Evolutionary conservation across 2,329 filamentous ascomycete species (phyloP), one percentile per base, ranked within the genome.

Genomic region (Botrytis pseudocinerea): DNA sequence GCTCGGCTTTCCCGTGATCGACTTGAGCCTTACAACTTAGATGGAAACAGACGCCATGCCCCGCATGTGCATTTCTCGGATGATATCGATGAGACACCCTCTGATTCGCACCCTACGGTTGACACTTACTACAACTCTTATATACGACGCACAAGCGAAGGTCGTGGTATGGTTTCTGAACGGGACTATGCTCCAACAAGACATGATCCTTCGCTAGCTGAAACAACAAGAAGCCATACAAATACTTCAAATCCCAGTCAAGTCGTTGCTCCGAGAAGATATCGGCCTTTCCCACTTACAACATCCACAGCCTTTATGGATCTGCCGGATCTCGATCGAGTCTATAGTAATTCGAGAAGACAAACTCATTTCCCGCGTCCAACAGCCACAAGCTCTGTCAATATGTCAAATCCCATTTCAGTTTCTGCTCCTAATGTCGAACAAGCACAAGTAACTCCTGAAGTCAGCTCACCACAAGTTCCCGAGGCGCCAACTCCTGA

Each of bases 391-490:
- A 57, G 51, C 12, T 16, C n/a, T 28, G 0, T 57, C 28, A 35
- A 35, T 5, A 2, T 32, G 7, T 2, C 18, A 3, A 16, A 35
- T 59, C 2, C 5, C 4, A 25, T 5, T n/a, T 1, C 32, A 16
- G 22, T 25, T 2, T 25, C 32, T n/a, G 3, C 38, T 20, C 14
- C 1, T 8, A 42, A 20, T 38, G 22, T 14, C 18, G 25, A 63
- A 28, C 44, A 51, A 66, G 22, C 44, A 44, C 61, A 32, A 12
- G 22, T 16, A 59, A 9, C 14, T 9, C 54, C 54, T 9, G 16
- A 32, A 4, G 20, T 28, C 32, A 60, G 9, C 57, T 8, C 62
- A 44, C 3, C 25, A 63, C 14, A 25, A 5, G 32, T 22, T 10
- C 42, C 42, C 5, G 28, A 64, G n/a, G 7, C 16, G n/a, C n/a